Percentiles rank a stretch among this genome's conserved stretches.
Conservation (phyloP, 2,329 filamentous ascomycete genomes). For the Rutstroemia sp. region DNA sequence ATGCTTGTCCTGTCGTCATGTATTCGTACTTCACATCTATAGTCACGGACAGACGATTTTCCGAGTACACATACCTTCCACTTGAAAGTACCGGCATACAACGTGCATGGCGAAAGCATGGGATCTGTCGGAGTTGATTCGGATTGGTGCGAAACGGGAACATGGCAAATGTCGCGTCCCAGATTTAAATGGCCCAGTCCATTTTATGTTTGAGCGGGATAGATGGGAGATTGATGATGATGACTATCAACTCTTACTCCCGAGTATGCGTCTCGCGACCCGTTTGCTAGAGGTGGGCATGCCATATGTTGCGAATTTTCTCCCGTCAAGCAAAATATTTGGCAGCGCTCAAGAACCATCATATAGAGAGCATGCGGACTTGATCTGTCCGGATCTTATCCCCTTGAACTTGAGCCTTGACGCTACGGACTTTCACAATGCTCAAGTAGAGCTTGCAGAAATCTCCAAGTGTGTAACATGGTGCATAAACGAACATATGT, state of each 20-base stretch:
- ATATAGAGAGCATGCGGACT: background rate
- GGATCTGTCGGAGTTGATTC: no score
- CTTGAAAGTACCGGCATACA: no score
- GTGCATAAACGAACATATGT: constrained; percentile 19
- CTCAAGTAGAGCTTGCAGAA: constrained; percentile 14
- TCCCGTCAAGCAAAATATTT: constrained; percentile 14
- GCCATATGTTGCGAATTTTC: constrained; percentile 20
- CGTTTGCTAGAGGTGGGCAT: constrained; percentile 18
- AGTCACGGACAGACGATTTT: no score
- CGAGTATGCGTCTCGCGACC: constrained; percentile 22
- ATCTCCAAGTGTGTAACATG: constrained; percentile 18
- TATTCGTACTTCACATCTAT: no score
- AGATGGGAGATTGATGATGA: constrained; percentile 16
- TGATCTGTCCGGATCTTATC: constrained; percentile 1
- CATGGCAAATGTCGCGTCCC: background rate
- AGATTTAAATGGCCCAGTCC: constrained; percentile 8
- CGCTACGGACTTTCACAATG: constrained; percentile 4
- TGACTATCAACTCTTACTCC: constrained; percentile 19
- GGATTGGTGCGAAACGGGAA: no score
- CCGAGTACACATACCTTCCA: no score
- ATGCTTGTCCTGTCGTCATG: background rate
- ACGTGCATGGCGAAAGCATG: no score
- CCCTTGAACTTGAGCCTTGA: background rate
- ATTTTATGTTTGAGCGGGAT: constrained; percentile 15
- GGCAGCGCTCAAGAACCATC: background rate